phyloP scores from a whole-genome alignment of 305 asterid genomes.

The Fraxinus angustifolia region DNA sequence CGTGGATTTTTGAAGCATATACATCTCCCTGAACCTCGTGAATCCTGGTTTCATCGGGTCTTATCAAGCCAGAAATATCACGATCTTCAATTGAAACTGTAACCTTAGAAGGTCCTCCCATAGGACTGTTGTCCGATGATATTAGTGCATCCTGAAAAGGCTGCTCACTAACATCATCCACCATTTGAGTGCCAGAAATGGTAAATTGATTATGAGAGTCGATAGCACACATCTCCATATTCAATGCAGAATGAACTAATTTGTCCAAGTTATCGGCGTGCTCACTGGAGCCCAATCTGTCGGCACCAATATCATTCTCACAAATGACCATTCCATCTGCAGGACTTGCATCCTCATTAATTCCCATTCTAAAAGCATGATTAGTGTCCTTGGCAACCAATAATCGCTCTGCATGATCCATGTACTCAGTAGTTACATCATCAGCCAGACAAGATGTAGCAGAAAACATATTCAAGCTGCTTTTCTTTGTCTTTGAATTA shows the following conservation, averaged over 20 bases:
- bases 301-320: conserved; percentile 20
- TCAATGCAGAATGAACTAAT: conserved; percentile 18
- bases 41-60: conserved; percentile 23
- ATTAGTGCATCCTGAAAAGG: conserved; percentile 22
- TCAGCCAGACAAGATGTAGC: conserved; percentile 14
- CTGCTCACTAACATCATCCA: conserved; percentile 24
- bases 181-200: conserved; percentile 18
- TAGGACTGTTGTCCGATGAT: conserved; percentile 23
- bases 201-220: conserved; percentile 25
- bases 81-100: conserved; percentile 26
- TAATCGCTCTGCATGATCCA: conserved; percentile 22
- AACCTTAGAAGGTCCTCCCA: conserved; percentile 27
- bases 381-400: conserved; percentile 14
- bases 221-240: conserved; percentile 20
- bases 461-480: conserved; percentile 27
- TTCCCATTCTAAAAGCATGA: conserved; percentile 15
- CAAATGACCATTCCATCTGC: conserved; percentile 23
- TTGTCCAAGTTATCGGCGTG: conserved; percentile 22
- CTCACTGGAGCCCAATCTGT: conserved; percentile 21
- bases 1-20: conserved; percentile 19
- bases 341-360: conserved; percentile 19
- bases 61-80: conserved; percentile 26
- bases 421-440: conserved; percentile 13
- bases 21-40: conserved; percentile 25
- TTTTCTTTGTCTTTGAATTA: conserved; percentile 27